Conservation (phyloP, 495 filamentous ascomycete genomes). For the Aspergillus incahuasiensis region DNA sequence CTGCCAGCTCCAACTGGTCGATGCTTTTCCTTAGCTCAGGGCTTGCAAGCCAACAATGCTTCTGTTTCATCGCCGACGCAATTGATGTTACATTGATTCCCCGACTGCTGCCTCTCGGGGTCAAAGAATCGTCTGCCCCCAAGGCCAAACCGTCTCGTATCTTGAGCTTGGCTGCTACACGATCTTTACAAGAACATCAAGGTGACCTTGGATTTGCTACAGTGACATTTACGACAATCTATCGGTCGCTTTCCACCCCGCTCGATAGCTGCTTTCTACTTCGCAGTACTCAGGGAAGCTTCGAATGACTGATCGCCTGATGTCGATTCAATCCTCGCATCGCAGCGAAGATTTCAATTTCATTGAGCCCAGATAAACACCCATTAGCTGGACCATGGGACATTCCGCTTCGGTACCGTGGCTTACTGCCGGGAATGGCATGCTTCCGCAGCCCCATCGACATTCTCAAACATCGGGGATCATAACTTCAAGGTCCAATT, state of each 20-base stretch:
- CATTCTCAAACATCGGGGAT: background rate
- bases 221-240: background rate
- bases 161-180: conserved; percentile 2
- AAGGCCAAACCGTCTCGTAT: background rate
- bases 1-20: conserved; percentile 3
- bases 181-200: background rate
- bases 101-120: background rate
- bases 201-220: background rate
- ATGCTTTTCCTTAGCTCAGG: conserved; percentile 6
- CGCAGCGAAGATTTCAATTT: background rate
- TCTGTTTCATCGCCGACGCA: conserved; percentile 12
- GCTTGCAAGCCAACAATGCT: conserved; percentile 10
- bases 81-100: conserved; percentile 11
- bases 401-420: conserved; percentile 1
- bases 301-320: background rate
- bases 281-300: background rate
- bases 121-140: background rate
- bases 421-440: conserved; percentile 3
- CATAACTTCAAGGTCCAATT: background rate
- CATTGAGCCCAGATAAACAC: background rate
- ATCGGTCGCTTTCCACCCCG: too few relatives aligned
- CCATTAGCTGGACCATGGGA: background rate
- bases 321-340: background rate
- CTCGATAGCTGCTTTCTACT: background rate
- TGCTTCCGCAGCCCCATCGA: background rate